A percentile compares a stretch with the other conserved stretches of the same genome.
phyloP scores from a whole-genome alignment of 495 filamentous ascomycete species.

The Ramalina peruviana region DNA sequence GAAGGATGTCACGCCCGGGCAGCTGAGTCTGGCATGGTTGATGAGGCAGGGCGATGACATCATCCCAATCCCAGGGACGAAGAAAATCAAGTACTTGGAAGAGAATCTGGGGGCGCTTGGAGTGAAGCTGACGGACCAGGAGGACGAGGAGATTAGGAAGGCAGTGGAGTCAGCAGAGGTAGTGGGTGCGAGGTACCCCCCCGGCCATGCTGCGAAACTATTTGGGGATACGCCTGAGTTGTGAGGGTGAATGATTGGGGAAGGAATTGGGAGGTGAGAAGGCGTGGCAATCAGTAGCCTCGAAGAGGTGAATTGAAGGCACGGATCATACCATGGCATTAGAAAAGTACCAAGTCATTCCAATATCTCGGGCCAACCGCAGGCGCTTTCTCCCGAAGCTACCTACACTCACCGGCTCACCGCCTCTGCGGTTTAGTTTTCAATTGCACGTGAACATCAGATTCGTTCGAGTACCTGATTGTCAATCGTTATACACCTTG shows the following conservation, averaged over 20 bases:
- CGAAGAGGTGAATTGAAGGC: too few relatives aligned
- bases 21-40: slow-evolving; percentile 39
- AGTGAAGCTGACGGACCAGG: slow-evolving; percentile 33
- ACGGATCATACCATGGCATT: too few relatives aligned
- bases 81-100: slow-evolving; percentile 35
- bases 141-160: slow-evolving; percentile 34
- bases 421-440: too few relatives aligned
- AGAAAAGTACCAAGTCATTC: too few relatives aligned
- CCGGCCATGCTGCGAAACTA: not conserved
- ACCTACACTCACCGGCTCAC: too few relatives aligned
- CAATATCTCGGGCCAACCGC: too few relatives aligned
- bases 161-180: slow-evolving; percentile 28
- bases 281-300: too few relatives aligned
- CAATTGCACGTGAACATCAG: too few relatives aligned
- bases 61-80: slow-evolving; percentile 44
- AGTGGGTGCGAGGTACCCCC: slow-evolving; percentile 26
- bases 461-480: too few relatives aligned
- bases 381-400: too few relatives aligned
- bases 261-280: too few relatives aligned
- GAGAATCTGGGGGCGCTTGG: slow-evolving; percentile 38
- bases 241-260: not conserved
- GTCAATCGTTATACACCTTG: too few relatives aligned
- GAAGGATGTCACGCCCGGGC: slow-evolving; percentile 31
- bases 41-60: slow-evolving; percentile 36
- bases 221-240: slow-evolving; percentile 12